phyloP scores from a whole-genome alignment of 805 yeast genomes.

The Candida qinlingensis region DNA sequence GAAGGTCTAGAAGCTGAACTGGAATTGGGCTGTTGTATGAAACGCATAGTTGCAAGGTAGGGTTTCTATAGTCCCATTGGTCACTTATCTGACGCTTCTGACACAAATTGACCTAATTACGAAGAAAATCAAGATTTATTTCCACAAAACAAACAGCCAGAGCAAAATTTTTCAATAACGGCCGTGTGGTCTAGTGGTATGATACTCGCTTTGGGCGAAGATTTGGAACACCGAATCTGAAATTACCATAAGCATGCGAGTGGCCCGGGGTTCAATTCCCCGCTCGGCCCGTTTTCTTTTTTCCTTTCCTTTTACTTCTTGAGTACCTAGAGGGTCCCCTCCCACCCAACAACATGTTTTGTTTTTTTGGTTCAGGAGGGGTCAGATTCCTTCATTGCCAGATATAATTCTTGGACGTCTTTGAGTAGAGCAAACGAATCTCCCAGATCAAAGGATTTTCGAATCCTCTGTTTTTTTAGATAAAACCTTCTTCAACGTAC shows the following conservation, averaged over 20 bases:
- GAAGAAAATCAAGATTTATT: too few relatives aligned
- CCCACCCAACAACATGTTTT: too few relatives aligned
- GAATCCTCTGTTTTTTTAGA: background rate
- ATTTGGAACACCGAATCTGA: constrained; percentile 10
- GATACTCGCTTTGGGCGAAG: constrained; percentile 31
- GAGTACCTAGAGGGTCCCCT: background rate
- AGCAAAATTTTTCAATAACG: constrained; percentile 1
- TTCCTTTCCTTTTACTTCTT: background rate
- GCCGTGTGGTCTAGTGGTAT: constrained; percentile 31
- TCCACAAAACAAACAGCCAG: background rate
- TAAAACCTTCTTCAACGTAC: background rate
- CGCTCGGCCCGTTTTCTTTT: constrained; percentile 9
- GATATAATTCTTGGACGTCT: too few relatives aligned
- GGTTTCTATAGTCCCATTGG: too few relatives aligned
- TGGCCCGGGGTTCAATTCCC: constrained; percentile 14
- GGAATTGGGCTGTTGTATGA: too few relatives aligned
- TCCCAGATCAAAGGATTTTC: background rate
- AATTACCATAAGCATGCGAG: constrained; percentile 11
- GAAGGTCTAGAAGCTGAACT: too few relatives aligned
- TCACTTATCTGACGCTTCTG: too few relatives aligned
- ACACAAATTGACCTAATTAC: too few relatives aligned
- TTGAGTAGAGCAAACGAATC: too few relatives aligned
- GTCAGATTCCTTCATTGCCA: too few relatives aligned
- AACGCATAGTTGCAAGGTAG: too few relatives aligned
- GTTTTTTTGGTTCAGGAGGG: too few relatives aligned